Conservation (phyloP, 768 basidiomycete species). For the Termitomyces heimii region DNA sequence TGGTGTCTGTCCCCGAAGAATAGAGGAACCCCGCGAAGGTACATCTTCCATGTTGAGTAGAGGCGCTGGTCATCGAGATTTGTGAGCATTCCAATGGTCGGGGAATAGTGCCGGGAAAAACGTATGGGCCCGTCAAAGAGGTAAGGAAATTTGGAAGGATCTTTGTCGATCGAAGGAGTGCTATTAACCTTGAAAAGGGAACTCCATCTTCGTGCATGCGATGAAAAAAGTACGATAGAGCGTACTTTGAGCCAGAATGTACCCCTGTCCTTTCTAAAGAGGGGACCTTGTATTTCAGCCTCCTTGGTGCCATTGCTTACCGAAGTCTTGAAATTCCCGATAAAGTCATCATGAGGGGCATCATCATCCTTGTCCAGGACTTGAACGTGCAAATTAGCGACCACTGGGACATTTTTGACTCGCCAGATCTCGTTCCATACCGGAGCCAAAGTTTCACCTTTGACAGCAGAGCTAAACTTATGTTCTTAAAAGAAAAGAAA, state of each 20-base stretch:
- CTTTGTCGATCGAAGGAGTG: constrained; percentile 32
- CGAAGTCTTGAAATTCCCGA: constrained; percentile 56
- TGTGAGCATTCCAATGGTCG: constrained; percentile 60
- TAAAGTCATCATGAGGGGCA: constrained; percentile 49
- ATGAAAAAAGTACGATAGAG: neutral
- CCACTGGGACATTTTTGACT: constrained; percentile 64
- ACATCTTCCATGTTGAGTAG: constrained; percentile 80
- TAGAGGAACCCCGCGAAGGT: constrained; percentile 50
- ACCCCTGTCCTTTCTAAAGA: constrained; percentile 45
- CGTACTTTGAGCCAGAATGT: constrained; percentile 66
- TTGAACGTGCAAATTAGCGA: constrained; percentile 52
- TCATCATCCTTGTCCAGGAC: constrained; percentile 69
- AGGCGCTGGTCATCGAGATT: constrained; percentile 55
- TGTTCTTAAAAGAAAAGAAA: neutral
- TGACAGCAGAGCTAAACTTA: constrained; percentile 54
- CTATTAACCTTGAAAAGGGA: constrained; percentile 44
- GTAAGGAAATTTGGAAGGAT: constrained; percentile 44
- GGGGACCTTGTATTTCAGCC: constrained; percentile 48
- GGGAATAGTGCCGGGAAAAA: constrained; percentile 66
- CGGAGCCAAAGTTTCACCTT: constrained; percentile 47
- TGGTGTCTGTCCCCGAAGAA: constrained; percentile 59
- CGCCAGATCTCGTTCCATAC: constrained; percentile 77
- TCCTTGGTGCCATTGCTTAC: constrained; percentile 58
- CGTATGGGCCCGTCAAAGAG: constrained; percentile 71
- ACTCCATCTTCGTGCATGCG: neutral